These are phyloP conservation scores for Leishmania martiniquensis DNA, from an alignment of 208 protist genomes.

Conservation along the genomic window DNA sequence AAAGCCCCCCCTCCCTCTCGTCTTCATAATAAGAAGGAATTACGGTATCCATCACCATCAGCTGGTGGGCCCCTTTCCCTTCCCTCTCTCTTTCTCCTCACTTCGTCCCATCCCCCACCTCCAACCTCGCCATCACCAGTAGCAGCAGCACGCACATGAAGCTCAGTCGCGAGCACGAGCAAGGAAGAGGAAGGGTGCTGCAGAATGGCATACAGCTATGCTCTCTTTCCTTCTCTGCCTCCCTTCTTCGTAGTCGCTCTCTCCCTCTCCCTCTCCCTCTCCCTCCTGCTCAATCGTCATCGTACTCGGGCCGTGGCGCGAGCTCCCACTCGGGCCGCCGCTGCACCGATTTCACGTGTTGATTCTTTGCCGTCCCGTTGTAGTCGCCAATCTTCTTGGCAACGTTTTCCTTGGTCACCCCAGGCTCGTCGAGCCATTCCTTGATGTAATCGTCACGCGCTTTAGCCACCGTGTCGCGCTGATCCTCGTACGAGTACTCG, in stretches of 20 bases:
- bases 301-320: slow-evolving; percentile 59
- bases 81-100: too few relatives aligned
- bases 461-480: slow-evolving; percentile 84
- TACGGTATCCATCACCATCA: neutral
- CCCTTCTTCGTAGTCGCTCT: slow-evolving; percentile 16
- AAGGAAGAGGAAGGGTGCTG: neutral
- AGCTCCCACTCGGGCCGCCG: slow-evolving; percentile 89
- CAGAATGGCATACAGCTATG: neutral
- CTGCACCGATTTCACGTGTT: slow-evolving; percentile 77
- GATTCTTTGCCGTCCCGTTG: slow-evolving; percentile 86
- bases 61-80: neutral
- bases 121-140: slow-evolving; percentile 2
- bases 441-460: slow-evolving; percentile 81
- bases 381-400: slow-evolving; percentile 89
- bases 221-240: neutral
- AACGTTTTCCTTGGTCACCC: slow-evolving; percentile 85
- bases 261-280: slow-evolving; percentile 30
- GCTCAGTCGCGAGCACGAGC: slow-evolving; percentile 1
- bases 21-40: too few relatives aligned
- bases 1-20: too few relatives aligned
- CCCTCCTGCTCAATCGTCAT: slow-evolving; percentile 20
- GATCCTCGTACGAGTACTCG: slow-evolving; percentile 85
- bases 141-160: slow-evolving; percentile 1
- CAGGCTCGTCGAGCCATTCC: slow-evolving; percentile 90
- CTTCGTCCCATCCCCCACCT: too few relatives aligned